Evolutionary conservation across 148 eudicot species (phyloP).

Genomic region (Pouteria glomerata): DNA sequence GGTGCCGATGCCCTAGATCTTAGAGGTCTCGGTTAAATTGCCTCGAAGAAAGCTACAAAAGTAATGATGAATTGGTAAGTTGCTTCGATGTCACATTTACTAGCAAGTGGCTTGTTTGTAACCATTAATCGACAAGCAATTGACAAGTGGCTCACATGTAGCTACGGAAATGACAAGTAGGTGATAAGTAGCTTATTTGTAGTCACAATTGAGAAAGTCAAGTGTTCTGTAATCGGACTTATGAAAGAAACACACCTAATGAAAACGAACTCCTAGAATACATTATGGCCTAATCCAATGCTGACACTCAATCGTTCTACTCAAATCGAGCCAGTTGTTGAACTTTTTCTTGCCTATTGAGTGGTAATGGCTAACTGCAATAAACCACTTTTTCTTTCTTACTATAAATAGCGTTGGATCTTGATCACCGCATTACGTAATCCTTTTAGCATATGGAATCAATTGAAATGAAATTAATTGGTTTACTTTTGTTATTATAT

Average conservation of each 20-base stretch:
- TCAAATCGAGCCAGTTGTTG: too few species aligned
- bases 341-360: too few species aligned
- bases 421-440: not conserved
- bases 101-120: not conserved
- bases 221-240: not conserved
- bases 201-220: too few species aligned
- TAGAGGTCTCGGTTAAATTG: too few species aligned
- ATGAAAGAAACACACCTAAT: not conserved
- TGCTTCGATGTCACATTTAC: not conserved
- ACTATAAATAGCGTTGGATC: not conserved
- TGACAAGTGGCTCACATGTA: not conserved
- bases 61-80: not conserved
- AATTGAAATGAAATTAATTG: not conserved
- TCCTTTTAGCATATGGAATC: not conserved
- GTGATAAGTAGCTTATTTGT: not conserved
- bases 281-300: not conserved
- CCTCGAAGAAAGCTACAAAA: not conserved
- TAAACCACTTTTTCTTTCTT: not conserved
- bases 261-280: not conserved
- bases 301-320: too few species aligned
- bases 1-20: too few species aligned
- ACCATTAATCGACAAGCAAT: not conserved
- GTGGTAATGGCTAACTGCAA: not conserved
- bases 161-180: not conserved
- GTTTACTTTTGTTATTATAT: conserved; percentile 11